Evolutionary conservation across 2,329 filamentous ascomycete species (phyloP), one percentile per base, ranked within the genome.

Genomic region (Sarocladium kiliense): DNA sequence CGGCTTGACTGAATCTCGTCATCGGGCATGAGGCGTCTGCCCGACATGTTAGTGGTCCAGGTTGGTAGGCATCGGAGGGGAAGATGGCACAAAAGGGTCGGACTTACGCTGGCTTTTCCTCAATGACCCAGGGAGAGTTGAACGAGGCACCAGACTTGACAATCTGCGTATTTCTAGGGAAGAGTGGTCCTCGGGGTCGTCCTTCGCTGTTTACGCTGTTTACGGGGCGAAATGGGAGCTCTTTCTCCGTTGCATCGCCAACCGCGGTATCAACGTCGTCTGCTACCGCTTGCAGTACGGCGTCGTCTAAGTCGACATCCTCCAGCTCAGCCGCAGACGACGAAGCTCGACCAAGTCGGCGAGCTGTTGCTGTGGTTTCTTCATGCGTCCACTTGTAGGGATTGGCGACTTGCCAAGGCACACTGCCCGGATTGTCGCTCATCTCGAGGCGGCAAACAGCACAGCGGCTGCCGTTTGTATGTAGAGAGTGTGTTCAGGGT

Each of bases 1-100:
- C 64, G 63, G n/a, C 55, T 53, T 1, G 57, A 55, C 3, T 62
- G 58, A 9, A 65, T 61, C 11, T 64, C 58, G 0, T 55, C 27
- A 3, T 34, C 19, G 18, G 23, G 47, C 26, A 34, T 23, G 30
- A 36, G 16, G n/a, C 26, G 47, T 18, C 47, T 51, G 18, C 11
- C 10, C 11, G 12, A 3, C 14, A 14, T 51, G 47, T 51, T 23
- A 51, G 47, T 36, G 14, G 23, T 3, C 25, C 25, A 39, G 11
- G 36, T 9, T 39, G 9, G 7, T 34, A 14, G 30, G 30, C 30
- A 34, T 14, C 11, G n/a, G n/a, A n/a, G n/a, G n/a, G n/a, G n/a
- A n/a, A n/a, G n/a, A n/a, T n/a, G n/a, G 36, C 12, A 16, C 7
- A 7, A 18, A 23, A 21, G 6, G n/a, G 26, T 11, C 11, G 10